A percentile compares a stretch with the other conserved stretches of the same genome.
Evolutionary conservation across 1,284 basidiomycete genomes (phyloP).

Genomic region (Psilocybe mexicana): DNA sequence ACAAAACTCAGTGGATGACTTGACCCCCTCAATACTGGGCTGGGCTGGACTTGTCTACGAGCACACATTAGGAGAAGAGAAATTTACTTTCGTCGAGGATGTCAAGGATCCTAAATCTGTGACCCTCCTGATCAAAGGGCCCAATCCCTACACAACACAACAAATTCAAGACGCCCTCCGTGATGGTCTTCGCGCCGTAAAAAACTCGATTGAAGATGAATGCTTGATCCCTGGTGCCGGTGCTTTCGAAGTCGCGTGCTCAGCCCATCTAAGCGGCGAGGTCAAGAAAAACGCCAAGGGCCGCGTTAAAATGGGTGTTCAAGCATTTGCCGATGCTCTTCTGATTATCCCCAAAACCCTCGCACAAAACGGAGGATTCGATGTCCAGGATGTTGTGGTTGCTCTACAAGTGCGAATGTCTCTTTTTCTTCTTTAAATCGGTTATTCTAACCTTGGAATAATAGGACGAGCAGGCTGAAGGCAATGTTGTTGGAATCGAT

Average conservation of each 20-base stretch:
- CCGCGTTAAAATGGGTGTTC: slow-evolving; percentile 95
- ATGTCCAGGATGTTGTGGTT: slow-evolving; percentile 95
- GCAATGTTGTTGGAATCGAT: slow-evolving; percentile 89
- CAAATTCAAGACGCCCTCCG: slow-evolving; percentile 98
- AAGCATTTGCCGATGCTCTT: slow-evolving; percentile 95
- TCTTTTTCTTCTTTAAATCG: neutral
- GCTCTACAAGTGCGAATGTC: slow-evolving; percentile 70
- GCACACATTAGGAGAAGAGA: slow-evolving; percentile 98
- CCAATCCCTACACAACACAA: slow-evolving; percentile 94
- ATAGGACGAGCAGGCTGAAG: slow-evolving; percentile 91
- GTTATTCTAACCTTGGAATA: neutral
- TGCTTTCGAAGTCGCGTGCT: slow-evolving; percentile 96
- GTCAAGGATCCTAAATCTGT: slow-evolving; percentile 97
- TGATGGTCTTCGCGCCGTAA: slow-evolving; percentile 94
- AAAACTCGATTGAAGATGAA: slow-evolving; percentile 95
- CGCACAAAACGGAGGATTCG: slow-evolving; percentile 95
- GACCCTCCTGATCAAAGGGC: slow-evolving; percentile 97
- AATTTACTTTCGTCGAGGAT: slow-evolving; percentile 98
- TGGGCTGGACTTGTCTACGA: slow-evolving; percentile 99
- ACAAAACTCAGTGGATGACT: slow-evolving; percentile 97
- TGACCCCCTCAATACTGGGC: slow-evolving; percentile 89
- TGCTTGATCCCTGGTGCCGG: slow-evolving; percentile 92
- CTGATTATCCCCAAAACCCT: slow-evolving; percentile 96
- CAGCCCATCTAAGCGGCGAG: slow-evolving; percentile 77
- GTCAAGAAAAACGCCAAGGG: slow-evolving; percentile 91